Conservation (phyloP, 2,329 filamentous ascomycete species). For the Aspergillus amoenus region DNA sequence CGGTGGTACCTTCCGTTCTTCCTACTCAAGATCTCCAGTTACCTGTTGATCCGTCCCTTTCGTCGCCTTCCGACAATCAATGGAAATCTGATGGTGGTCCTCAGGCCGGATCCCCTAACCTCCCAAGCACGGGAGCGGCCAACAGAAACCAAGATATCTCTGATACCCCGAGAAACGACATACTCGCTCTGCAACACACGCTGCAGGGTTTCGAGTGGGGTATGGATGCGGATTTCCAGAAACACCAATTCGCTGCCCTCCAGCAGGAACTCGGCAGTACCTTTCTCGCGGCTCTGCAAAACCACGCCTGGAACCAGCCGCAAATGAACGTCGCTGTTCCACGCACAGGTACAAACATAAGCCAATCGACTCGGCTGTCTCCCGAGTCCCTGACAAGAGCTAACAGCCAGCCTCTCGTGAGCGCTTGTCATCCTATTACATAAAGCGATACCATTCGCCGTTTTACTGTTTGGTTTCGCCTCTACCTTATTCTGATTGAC, state of each 20-base stretch:
- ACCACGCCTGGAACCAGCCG: constrained; percentile 61
- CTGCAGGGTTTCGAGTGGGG: constrained; percentile 33
- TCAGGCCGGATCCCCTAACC: constrained; percentile 28
- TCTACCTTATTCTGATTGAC: not conserved
- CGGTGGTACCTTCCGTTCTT: constrained; percentile 30
- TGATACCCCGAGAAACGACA: constrained; percentile 14
- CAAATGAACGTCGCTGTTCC: constrained; percentile 31
- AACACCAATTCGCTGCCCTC: constrained; percentile 82
- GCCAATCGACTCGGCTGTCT: constrained; percentile 31
- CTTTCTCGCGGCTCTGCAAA: constrained; percentile 82
- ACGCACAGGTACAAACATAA: constrained; percentile 31
- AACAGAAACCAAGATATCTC: constrained; percentile 18
- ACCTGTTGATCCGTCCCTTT: constrained; percentile 25
- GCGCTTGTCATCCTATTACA: constrained; percentile 36
- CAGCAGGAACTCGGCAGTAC: constrained; percentile 81
- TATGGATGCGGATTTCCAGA: constrained; percentile 72
- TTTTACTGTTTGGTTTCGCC: not conserved
- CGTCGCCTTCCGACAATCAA: constrained; percentile 27
- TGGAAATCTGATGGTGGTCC: constrained; percentile 32
- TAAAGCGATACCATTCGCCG: not conserved
- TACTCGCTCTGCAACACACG: constrained; percentile 24
- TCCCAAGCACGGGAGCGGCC: constrained; percentile 21
- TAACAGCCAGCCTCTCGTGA: constrained; percentile 42
- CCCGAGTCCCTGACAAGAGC: constrained; percentile 35
- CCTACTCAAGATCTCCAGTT: constrained; percentile 30